Evolutionary conservation across 2,329 filamentous ascomycete species (phyloP), one percentile per base, ranked within the genome.

Genomic region (Lachnellula suecica): DNA sequence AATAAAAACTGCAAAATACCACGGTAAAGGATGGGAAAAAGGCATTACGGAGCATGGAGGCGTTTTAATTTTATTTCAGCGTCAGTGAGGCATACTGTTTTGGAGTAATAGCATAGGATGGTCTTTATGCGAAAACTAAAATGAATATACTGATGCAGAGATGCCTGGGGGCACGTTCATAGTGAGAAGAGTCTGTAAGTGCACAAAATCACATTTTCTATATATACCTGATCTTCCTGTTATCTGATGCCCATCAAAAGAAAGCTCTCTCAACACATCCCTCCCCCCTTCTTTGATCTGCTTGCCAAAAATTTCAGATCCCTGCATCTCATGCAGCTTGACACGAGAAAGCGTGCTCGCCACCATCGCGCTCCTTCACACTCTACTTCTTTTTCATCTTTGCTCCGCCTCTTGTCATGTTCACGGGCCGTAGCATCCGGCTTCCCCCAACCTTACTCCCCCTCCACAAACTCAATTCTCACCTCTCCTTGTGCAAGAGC

Each of bases 1-100:
- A 97, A 54, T 68, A 63, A 46, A 56, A 17, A 47, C 17, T 2
- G 40, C 40, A 27, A 15, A 24, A 27, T 42, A 25, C 22, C 13
- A 42, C 7, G 22, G 17, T 15, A 5, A n/a, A 11, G 20, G 15
- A 10, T 11, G 22, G 25, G 9, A 42, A 42, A 42, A 20, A 13
- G 40, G 5, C 20, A 25, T 24, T 13, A 23, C 2, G 22, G 17
- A 20, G 22, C 40, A 42, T 42, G 11, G 7, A 11, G 37, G 37
- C 20, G n/a, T 19, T 40, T 15, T 5, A 20, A 19, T 2, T 40
- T 40, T 40, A 19, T 11, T 22, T 20, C 20, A 11, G 17, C 11
- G 20, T 17, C n/a, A n/a, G n/a, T n/a, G n/a, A 23, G 11, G 19
- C 22, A 15, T 42, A 42, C 25, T 24, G 20, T 4, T 40, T 10